Base-by-base conservation (phyloP, 228 moss, liverwort and hornwort genomes). In the Sphagnum fallax region DNA sequence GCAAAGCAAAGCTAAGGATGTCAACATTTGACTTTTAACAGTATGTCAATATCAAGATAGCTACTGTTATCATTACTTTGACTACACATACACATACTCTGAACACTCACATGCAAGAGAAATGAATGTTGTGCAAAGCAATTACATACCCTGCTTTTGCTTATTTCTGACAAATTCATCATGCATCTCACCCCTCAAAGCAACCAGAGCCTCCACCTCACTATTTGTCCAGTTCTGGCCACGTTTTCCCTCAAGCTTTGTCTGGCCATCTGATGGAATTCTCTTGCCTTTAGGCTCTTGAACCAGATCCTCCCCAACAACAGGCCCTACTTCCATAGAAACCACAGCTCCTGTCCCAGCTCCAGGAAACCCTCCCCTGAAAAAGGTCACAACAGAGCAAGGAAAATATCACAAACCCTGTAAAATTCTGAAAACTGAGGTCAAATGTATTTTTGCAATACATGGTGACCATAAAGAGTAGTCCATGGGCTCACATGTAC, bases 181-280 rank as follows among this genome's bases (percentile, higher is more conserved):
- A 14, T 86, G 83, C 86, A 86, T 86, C 72, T 86, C 86, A 83
- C 86, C 86, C 80, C 86, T 83, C 52, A 86, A 74, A 60, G 80
- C 72, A 80, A 86, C 83, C 80, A 86, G 72, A 15, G 86, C 75
- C 72, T 86, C 86, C 16, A 86, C 86, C 78, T 86, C 86, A 80
- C 83, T 80, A 71, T 78, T 86, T 62, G 86, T 86, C 86, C 86
- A 86, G 74, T 86, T 86, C 74, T 86, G 86, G 72, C 86, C 86
- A 18, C 86, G 86, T n/a, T 82, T 77, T 16, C 86, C 86, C 76
- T 86, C 86, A 18, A 80, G 78, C 74, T 83, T 86, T 50, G 80
- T 70, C 73, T 74, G 83, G 48, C 67, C 62, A 49, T 86, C 83
- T 63, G 60, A 61, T 48, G 77, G 16, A 48, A 78, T 68, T 52